Evolutionary conservation across 305 asterid species (phyloP).

Genomic region (Salvia sclarea): DNA sequence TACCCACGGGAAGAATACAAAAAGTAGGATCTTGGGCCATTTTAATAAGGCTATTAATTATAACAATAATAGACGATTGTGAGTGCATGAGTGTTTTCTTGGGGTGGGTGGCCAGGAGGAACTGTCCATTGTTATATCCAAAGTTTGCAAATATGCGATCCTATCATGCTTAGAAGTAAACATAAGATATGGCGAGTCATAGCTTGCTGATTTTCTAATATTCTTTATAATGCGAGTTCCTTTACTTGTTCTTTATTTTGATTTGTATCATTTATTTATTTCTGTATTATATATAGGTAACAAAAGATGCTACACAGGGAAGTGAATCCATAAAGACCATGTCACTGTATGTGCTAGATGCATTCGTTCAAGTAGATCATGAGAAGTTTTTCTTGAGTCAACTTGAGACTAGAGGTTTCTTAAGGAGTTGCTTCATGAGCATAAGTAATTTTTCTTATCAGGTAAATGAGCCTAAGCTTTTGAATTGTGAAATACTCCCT

Average conservation of each 20-base stretch:
- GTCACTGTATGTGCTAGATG: constrained; percentile 77
- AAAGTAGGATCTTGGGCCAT: neutral
- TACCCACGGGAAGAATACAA: neutral
- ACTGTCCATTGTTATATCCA: neutral
- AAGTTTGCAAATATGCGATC: neutral
- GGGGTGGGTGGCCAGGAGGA: neutral
- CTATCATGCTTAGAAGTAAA: neutral
- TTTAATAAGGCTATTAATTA: neutral
- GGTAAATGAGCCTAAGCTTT: constrained; percentile 46
- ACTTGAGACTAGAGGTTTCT: constrained; percentile 90
- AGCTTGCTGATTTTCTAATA: neutral
- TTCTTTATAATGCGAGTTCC: neutral
- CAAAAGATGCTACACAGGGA: constrained; percentile 89
- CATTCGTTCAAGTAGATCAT: constrained; percentile 78
- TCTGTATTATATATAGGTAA: constrained; percentile 51
- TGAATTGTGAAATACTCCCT: too few relatives aligned
- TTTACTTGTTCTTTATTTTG: neutral
- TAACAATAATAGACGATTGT: neutral
- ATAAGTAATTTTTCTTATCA: constrained; percentile 74
- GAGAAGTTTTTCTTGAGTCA: constrained; percentile 85
- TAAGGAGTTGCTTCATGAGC: constrained; percentile 75
- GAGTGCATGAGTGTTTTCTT: neutral
- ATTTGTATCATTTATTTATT: neutral
- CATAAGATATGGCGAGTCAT: neutral
- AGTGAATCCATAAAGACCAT: constrained; percentile 82